Base-by-base conservation (phyloP, 2,329 filamentous ascomycete genomes). In the Penicillium sp. region DNA sequence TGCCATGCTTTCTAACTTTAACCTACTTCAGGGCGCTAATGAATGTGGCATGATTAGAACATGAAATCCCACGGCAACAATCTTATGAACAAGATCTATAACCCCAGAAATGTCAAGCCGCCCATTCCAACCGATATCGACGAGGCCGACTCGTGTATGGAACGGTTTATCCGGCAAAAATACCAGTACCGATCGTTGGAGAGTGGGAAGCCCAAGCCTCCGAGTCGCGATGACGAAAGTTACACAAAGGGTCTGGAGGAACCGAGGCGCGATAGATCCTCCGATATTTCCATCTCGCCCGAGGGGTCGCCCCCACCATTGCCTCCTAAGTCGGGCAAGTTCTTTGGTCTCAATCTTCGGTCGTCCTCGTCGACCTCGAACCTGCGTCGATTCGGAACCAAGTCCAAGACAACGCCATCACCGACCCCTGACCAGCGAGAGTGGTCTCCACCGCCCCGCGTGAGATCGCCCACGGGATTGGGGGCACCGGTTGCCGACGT, bases 51-150 rank as follows among this genome's bases (percentile, higher is more conserved):
- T 16, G 25, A 30, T 14, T 31, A 95, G 86, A 90, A 83, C 58
- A 98, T 98, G 92, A 92, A 85, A 69, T 84, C 83, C 57, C 82
- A 87, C 54, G 92, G 92, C 56, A 98, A 98, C 60, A 67, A 74
- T 32, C 75, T 79, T 27, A 93, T 87, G 39, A 98, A 98, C 71
- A 82, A 84, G 62, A 77, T 80, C 41, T 95, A 87, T 69, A 98
- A 98, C 59, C 84, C 92, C 17, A 77, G 84, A 52, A 88, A 85
- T 65, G 77, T 84, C 53, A 84, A 81, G 54, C 82, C 92, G 1
- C 79, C 90, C 3, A 81, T 95, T 11, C 89, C 92, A 0, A 75
- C 95, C 52, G 92, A 96, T 58, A 79, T 79, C 26, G 92, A 98
- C 66, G 89, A 96, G 68, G 85, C 84, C 32, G 90, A 98, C 61